Base-by-base conservation (phyloP, 2,329 filamentous ascomycete species). In the Xylariaceae sp. region DNA sequence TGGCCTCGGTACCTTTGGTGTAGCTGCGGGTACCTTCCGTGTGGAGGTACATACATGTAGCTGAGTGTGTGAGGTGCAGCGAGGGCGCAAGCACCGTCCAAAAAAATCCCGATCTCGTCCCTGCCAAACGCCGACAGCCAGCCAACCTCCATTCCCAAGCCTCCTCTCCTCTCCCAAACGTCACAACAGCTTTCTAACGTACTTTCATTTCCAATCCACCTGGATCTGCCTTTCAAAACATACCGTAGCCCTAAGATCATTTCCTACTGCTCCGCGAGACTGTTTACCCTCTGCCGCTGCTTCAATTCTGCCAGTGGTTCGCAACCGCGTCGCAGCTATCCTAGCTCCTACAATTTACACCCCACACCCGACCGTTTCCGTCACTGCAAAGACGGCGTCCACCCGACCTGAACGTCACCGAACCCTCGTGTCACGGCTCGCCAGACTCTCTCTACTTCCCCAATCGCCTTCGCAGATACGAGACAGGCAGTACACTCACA, bases 101-200 rank as follows among this genome's bases (percentile, higher is more conserved):
- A 48, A 49, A 54, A 54, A 51, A 42, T 47, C 48, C 52, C 54
- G 48, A 56, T 54, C 48, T 56, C 45, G 54, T 54, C 51, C 39
- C 45, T 49, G 18, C 45, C 49, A 38, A 44, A 27, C 22, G 22
- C 22, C 33, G 40, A 4, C 22, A 19, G 35, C 30, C 31, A 15
- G 14, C 32, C 32, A 11, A 31, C 15, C 41, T 43, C 17, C 36
- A 44, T 31, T 22, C 2, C 22, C 32, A 14, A 43, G 36, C 39
- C n/a, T 15, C 39, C 39, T 44, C 43, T 18, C 48, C 41, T 44
- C 39, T 27, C 44, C 42, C 42, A 39, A 46, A 42, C 36, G 17
- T 39, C 41, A 39, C 7, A 11, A 44, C 38, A 33, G 27, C 11
- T 22, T 31, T 43, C n/a, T 33, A 19, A n/a, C 12, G 45, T 35